Evolutionary conservation across 225 moss, liverwort and hornwort species (phyloP).

Genomic region (Pseudisothecium myosuroides): DNA sequence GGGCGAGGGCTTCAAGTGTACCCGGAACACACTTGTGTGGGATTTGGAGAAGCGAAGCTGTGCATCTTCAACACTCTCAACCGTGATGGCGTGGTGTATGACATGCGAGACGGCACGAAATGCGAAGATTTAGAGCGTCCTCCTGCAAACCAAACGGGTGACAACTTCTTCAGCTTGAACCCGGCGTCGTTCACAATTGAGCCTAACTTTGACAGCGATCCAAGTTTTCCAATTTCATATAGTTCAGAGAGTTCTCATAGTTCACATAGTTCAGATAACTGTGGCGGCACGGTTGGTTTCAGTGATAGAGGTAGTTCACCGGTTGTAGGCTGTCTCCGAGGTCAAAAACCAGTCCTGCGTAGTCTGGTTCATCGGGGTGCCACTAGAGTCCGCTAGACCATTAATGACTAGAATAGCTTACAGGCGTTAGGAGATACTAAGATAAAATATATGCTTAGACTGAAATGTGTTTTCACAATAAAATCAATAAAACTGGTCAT

Average conservation of each 20-base stretch:
- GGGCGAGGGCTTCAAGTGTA: conserved; percentile 11
- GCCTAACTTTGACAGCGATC: not conserved
- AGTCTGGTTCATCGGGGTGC: not conserved
- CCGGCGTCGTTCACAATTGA: not conserved
- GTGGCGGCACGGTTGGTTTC: not conserved
- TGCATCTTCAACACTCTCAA: conserved; percentile 14
- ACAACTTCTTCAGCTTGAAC: conserved; percentile 4
- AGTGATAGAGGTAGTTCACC: no score
- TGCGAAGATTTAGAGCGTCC: not conserved
- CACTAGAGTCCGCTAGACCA: no score
- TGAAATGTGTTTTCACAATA: not conserved
- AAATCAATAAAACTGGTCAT: not conserved
- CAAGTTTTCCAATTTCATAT: not conserved
- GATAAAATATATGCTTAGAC: not conserved
- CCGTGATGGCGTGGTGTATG: not conserved
- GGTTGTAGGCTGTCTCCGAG: no score
- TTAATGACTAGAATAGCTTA: not conserved
- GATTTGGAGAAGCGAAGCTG: not conserved
- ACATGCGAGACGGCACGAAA: not conserved
- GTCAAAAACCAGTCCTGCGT: not conserved
- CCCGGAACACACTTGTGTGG: not conserved
- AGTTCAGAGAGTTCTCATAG: not conserved
- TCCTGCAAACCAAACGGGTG: not conserved
- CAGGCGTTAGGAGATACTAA: not conserved
- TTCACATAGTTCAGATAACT: not conserved